Base-by-base conservation (phyloP, 2,329 filamentous ascomycete genomes). In the Sporothrix variecibatus region DNA sequence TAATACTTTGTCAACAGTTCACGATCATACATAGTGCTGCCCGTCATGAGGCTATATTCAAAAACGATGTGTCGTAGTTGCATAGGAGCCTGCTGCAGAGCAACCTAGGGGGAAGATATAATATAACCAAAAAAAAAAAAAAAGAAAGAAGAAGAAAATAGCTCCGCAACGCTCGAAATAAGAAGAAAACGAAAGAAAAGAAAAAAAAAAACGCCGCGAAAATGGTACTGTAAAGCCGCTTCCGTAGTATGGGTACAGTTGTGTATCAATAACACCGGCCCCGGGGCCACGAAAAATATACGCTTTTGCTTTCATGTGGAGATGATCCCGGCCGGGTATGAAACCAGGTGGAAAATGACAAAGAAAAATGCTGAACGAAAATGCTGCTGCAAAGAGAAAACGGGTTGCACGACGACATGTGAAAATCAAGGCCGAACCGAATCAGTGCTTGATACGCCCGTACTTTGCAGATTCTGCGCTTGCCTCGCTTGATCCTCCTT, bases 401-500 rank as follows among this genome's bases (percentile, higher is more conserved):
- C 12, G 43, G 43, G 43, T 15, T 49, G 15, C 4, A 49, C 43
- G 4, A 17, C 15, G 20, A 49, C 6, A 15, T 43, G 40, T 1
- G 3, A 1, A 20, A 20, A 49, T 49, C 43, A 49, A 15, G 51
- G 51, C 40, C 12, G 38, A 11, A 34, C 9, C 34, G 60, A 40
- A 43, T n/a, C n/a, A 43, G 34, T n/a, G n/a, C 20, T 64, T 12
- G n/a, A 40, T 23, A 34, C 34, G 34, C 20, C 34, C 60, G 26
- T 43, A 40, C 12, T 64, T 38, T 64, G 60, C 26, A 23, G 20
- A 11, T 34, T 46, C 58, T 74, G 51, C 58, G 65, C 46, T 71
- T 71, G 51, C 56, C 72, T 11, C 46, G 62, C 38, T 68, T 56
- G 72, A 20, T 74, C 75, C 12, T 74, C 70, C 46, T 76, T 76